Evolutionary conservation across 345 rosid genomes (phyloP).

Genomic region (Citropsis articulata): DNA sequence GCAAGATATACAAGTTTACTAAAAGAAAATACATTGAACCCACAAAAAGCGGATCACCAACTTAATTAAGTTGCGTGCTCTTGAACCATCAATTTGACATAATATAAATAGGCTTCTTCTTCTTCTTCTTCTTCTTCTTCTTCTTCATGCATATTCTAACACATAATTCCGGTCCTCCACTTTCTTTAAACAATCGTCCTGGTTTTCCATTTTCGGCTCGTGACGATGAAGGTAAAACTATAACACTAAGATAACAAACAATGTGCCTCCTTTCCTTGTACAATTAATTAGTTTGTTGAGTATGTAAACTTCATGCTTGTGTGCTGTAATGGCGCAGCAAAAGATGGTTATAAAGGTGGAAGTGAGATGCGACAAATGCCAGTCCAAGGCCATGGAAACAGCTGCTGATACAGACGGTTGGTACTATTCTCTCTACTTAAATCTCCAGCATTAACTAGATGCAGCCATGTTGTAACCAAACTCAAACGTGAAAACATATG

Average conservation of each 20-base stretch:
- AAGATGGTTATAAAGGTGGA: constrained; percentile 10
- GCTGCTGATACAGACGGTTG: constrained; percentile 14
- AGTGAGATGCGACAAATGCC: constrained; percentile 15
- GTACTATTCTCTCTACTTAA: not conserved
- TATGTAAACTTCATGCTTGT: not conserved
- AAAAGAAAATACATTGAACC: no score
- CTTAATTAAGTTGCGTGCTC: no score
- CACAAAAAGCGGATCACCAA: not conserved
- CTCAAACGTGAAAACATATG: not conserved
- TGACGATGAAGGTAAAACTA: not conserved
- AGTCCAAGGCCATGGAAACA: constrained; percentile 19
- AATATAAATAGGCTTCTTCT: no score
- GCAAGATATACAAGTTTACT: no score
- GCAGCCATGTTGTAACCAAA: not conserved
- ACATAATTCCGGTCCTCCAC: not conserved
- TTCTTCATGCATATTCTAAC: not conserved
- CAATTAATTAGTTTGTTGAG: not conserved
- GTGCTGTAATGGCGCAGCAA: constrained; percentile 11
- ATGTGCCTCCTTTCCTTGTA: not conserved
- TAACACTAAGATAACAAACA: not conserved
- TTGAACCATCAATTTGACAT: no score
- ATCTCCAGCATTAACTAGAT: not conserved
- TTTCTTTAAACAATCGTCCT: not conserved
- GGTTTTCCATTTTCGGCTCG: not conserved
- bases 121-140: no score